A percentile compares a stretch with the other conserved stretches of the same genome.
These are phyloP conservation scores for Tricholoma sp. DNA, from an alignment of 768 basidiomycete species.

Conservation along the genomic window DNA sequence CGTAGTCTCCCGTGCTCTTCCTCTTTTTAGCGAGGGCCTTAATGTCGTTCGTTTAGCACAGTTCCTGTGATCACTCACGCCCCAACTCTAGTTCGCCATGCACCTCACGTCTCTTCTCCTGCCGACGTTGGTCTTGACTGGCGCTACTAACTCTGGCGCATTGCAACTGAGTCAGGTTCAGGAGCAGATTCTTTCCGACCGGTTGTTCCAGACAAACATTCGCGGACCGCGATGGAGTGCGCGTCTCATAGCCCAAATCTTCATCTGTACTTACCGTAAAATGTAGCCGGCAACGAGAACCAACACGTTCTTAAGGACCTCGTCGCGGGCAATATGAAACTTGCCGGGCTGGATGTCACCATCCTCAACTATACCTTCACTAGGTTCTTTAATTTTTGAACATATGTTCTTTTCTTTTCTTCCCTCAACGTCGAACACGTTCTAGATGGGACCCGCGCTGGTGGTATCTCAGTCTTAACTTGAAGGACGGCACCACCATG, in stretches of 20 bases:
- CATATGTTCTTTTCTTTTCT: not conserved
- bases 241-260: conserved; percentile 6
- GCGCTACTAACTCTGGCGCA: not conserved
- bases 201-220: conserved; percentile 26
- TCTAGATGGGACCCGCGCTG: conserved; percentile 28
- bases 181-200: conserved; percentile 21
- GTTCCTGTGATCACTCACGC: not conserved
- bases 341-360: conserved; percentile 21
- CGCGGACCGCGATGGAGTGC: conserved; percentile 28
- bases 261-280: not conserved
- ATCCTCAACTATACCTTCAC: conserved; percentile 20
- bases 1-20: too few relatives aligned
- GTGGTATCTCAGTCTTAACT: conserved; percentile 27
- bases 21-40: too few relatives aligned
- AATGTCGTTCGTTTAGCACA: too few relatives aligned
- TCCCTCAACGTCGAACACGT: not conserved
- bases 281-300: conserved; percentile 26
- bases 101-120: not conserved
- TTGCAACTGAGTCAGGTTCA: conserved; percentile 8
- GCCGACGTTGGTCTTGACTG: not conserved
- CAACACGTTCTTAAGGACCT: conserved; percentile 23
- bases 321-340: conserved; percentile 19
- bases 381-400: conserved; percentile 14
- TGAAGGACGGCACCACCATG: conserved; percentile 23
- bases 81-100: not conserved